A percentile compares a stretch with the other conserved stretches of the same genome.
Conservation (phyloP, 31 red algal genomes). For the Bonnemaisonia californica region DNA sequence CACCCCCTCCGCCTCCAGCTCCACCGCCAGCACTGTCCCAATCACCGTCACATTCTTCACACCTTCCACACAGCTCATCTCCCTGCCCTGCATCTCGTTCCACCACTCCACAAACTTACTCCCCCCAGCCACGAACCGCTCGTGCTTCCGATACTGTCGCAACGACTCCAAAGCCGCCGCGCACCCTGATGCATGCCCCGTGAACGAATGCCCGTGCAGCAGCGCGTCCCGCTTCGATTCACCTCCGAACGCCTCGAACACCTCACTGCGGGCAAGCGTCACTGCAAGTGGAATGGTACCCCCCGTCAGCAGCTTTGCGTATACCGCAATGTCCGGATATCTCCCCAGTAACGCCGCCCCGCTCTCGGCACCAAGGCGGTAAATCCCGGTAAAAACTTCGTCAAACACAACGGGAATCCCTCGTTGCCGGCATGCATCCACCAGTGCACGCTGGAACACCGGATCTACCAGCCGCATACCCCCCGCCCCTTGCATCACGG, state of each 20-base stretch:
- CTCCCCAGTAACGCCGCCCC: constrained; percentile 53
- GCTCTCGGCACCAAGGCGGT: constrained; percentile 79
- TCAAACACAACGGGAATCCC: constrained; percentile 90
- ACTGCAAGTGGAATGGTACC: constrained; percentile 86
- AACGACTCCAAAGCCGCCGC: constrained; percentile 80
- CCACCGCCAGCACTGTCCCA: constrained; percentile 85
- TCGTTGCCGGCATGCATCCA: constrained; percentile 53
- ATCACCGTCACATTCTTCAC: constrained; percentile 56
- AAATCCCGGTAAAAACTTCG: constrained; percentile 95
- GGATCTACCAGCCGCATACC: constrained; percentile 94
- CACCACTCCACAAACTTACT: constrained; percentile 41
- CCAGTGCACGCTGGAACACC: constrained; percentile 60
- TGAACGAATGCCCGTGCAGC: constrained; percentile 98
- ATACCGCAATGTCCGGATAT: constrained; percentile 86
- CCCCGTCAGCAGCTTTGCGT: constrained; percentile 94
- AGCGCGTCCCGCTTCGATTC: constrained; percentile 71
- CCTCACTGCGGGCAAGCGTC: constrained; percentile 74
- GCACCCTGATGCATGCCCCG: constrained; percentile 90
- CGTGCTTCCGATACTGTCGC: constrained; percentile 28
- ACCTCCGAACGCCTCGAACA: constrained; percentile 82
- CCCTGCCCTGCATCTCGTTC: constrained; percentile 61
- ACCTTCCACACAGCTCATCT: constrained; percentile 56
- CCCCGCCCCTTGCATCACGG: constrained; percentile 89
- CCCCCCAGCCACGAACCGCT: neutral
- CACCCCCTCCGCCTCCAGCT: constrained; percentile 47